Base-by-base conservation (phyloP, 164 flowering plant species). In the Sextonia rubra region DNA sequence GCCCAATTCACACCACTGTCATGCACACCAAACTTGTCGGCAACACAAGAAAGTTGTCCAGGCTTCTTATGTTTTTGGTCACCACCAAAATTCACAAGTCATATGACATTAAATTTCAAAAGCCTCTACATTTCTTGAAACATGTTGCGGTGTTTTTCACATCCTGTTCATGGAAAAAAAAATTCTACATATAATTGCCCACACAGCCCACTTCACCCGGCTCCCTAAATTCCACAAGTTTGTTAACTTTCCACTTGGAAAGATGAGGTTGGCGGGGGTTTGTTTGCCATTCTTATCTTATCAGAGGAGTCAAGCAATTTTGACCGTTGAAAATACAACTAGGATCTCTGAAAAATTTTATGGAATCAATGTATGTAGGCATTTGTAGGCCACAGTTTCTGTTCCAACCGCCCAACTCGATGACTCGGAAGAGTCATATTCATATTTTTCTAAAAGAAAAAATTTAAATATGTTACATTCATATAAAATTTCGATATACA, bases 241-340 rank as follows among this genome's bases (percentile, higher is more conserved):
- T 5, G 67, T 30, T 30, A 64, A 30, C 0, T 30, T 30, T 29
- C 67, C 67, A 64, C n/a, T 3, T 17, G 8, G 44, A 26, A 64
- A 64, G 3, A 32, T 64, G 27, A 26, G 67, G 67, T 64, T 27
- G 67, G 27, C 29, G 67, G 67, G 67, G 32, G 22, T 27, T 64
- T 64, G 67, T 64, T 30, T 27, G 24, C 65, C 12, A 1, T 17
- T 15, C 27, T 29, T 29, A 17, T 29, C 47, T 27, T 30, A 64
- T 15, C 37, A 26, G 14, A 64, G 7, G 27, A 30, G 17, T 29
- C 20, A 18, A 29, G 17, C 44, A 7, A 14, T 7, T 14, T 64
- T 64, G 67, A 64, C 23, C 29, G 47, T 64, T 9, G 44, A 64
- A 64, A 37, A 7, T 37, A 37, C 44, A 29, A 52, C 12, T 52